These are phyloP conservation scores for Botryosphaeria dothidea DNA, from an alignment of 2,329 filamentous ascomycete species.

Conservation along the genomic window DNA sequence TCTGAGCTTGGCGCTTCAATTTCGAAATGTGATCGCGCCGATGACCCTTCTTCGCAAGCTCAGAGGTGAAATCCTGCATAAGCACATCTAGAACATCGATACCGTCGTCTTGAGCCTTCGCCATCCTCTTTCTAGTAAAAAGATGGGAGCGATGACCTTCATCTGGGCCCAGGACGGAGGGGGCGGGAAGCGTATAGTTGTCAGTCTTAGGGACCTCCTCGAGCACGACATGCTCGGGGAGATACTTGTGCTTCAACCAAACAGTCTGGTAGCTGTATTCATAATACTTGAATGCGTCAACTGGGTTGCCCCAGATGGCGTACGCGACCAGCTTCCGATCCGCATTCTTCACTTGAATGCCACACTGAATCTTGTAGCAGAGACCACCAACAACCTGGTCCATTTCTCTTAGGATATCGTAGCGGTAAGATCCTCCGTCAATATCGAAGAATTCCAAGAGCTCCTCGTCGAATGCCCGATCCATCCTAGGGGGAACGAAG, in stretches of 20 bases:
- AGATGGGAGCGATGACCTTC: constrained; percentile 20
- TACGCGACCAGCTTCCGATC: constrained; percentile 29
- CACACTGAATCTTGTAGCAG: constrained; percentile 22
- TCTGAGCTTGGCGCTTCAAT: constrained; percentile 22
- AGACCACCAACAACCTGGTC: constrained; percentile 24
- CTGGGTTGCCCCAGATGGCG: constrained; percentile 29
- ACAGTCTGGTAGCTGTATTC: constrained; percentile 31
- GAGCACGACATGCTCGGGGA: constrained; percentile 31
- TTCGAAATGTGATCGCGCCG: constrained; percentile 26
- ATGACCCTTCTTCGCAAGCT: constrained; percentile 25
- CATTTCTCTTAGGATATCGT: constrained; percentile 29
- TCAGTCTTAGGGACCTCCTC: constrained; percentile 24
- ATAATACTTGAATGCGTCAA: constrained; percentile 34
- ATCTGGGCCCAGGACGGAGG: constrained; percentile 9
- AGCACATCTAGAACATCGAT: constrained; percentile 33
- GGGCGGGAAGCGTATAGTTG: constrained; percentile 22
- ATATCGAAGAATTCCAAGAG: constrained; percentile 29
- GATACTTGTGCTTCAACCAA: constrained; percentile 28
- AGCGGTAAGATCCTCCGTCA: constrained; percentile 27
- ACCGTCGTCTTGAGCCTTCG: constrained; percentile 28
- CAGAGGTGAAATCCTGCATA: constrained; percentile 25
- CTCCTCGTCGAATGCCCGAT: constrained; percentile 25
- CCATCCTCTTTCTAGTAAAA: constrained; percentile 29
- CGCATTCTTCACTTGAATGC: constrained; percentile 17
- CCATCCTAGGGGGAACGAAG: constrained; percentile 22